phyloP scores from a whole-genome alignment of 768 basidiomycete genomes.

The Hemileccinum rubropunctum region DNA sequence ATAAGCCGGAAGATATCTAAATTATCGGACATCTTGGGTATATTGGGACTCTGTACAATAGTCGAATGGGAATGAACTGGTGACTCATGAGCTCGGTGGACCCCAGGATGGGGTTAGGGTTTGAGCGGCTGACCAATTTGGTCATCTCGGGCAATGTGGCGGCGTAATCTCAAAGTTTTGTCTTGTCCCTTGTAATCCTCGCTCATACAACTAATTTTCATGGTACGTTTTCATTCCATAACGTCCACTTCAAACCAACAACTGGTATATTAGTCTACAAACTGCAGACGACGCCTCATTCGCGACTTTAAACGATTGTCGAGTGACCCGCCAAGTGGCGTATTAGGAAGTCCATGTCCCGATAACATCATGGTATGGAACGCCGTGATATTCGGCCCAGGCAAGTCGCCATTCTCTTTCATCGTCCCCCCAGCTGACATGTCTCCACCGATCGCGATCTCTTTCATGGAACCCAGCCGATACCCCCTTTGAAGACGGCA shows the following conservation, averaged over 20 bases:
- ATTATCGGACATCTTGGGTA: too few relatives aligned
- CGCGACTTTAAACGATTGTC: constrained; percentile 97
- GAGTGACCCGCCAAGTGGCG: constrained; percentile 92
- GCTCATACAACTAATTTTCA: constrained; percentile 4
- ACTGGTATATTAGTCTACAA: constrained; percentile 65
- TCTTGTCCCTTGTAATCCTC: neutral
- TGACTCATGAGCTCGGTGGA: neutral
- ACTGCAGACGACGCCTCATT: constrained; percentile 92
- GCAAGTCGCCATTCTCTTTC: constrained; percentile 44
- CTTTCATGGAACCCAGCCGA: constrained; percentile 56
- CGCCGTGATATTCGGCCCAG: constrained; percentile 98
- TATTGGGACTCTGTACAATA: too few relatives aligned
- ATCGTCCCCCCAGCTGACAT: neutral
- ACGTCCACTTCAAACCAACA: neutral
- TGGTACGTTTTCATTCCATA: constrained; percentile 16
- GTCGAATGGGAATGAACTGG: too few relatives aligned
- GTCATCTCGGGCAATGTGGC: neutral
- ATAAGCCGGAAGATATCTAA: constrained; percentile 36
- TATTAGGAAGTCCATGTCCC: constrained; percentile 94
- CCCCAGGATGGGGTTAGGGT: constrained; percentile 25
- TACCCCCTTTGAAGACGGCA: constrained; percentile 98
- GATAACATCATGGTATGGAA: constrained; percentile 99
- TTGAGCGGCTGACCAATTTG: constrained; percentile 21
- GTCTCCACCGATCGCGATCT: neutral
- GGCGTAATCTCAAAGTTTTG: neutral